A percentile compares a stretch with the other conserved stretches of the same genome.
These are phyloP conservation scores for Phoenix dactylifera DNA, from an alignment of 176 grass and related monocot species.

Conservation along the genomic window DNA sequence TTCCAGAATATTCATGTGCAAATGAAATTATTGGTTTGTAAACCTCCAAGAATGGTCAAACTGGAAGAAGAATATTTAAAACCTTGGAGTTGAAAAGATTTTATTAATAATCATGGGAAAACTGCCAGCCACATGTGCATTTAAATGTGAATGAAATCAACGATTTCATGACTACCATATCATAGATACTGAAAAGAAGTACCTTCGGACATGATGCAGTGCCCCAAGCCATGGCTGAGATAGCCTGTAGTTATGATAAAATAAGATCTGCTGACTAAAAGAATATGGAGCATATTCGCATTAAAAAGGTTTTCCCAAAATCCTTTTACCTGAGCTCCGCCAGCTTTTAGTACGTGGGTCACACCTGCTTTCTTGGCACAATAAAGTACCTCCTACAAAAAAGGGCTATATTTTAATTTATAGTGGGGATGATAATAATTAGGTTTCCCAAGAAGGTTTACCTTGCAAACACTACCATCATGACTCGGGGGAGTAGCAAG, in stretches of 20 bases:
- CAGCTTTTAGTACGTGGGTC: slow-evolving; percentile 88
- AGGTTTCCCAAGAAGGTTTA: slow-evolving; percentile 14
- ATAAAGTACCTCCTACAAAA: slow-evolving; percentile 75
- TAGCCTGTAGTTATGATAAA: slow-evolving; percentile 40
- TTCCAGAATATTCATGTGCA: too few relatives aligned
- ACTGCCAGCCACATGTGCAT: too few relatives aligned
- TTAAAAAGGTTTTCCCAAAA: background rate
- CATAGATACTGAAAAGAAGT: background rate
- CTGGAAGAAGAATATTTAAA: too few relatives aligned
- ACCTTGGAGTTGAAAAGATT: too few relatives aligned
- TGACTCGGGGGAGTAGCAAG: slow-evolving; percentile 78
- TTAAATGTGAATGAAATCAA: too few relatives aligned
- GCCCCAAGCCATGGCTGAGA: slow-evolving; percentile 96
- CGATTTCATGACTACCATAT: too few relatives aligned
- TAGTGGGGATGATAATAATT: background rate
- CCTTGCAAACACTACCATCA: slow-evolving; percentile 96
- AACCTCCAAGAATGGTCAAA: too few relatives aligned
- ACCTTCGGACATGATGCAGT: slow-evolving; percentile 90
- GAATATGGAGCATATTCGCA: slow-evolving; percentile 1
- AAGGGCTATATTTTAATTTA: background rate
- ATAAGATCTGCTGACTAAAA: slow-evolving; percentile 7
- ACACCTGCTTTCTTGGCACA: slow-evolving; percentile 96
- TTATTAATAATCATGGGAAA: too few relatives aligned
- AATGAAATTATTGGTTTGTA: too few relatives aligned
- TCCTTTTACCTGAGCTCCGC: slow-evolving; percentile 81